Evolutionary conservation across 257 asterid species (phyloP), one percentile per base, ranked within the genome.

Genomic region (Jasminum sambac): DNA sequence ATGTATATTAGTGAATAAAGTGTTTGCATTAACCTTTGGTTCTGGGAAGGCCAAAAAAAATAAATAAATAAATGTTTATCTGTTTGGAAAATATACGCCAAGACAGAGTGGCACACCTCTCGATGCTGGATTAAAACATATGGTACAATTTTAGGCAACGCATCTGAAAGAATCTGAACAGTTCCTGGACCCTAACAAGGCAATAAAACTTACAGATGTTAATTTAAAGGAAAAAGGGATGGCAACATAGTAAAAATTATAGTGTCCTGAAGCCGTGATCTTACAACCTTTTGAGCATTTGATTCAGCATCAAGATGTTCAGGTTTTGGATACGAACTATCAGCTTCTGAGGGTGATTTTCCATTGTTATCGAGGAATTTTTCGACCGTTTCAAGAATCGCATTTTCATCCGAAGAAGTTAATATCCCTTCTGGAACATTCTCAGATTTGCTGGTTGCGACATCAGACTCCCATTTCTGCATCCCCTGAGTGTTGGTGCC

Each of bases 41-140:
- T 38, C 74, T 67, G 70, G 63, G 25, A 30, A n/a, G n/a, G n/a
- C n/a, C n/a, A n/a, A n/a, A n/a, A n/a, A n/a, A n/a, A n/a, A n/a
- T n/a, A n/a, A n/a, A n/a, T n/a, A n/a, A n/a, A n/a, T n/a, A n/a
- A n/a, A n/a, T n/a, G n/a, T n/a, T n/a, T n/a, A n/a, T n/a, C 72
- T 43, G 61, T 69, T 43, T 62, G 57, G 73, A 68, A 13, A 59
- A 68, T 55, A 67, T 19, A 67, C 23, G 44, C 50, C 34, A 75
- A 66, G 74, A 67, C 55, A 66, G 26, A 73, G 12, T 52, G 74
- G 48, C 89, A 66, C 71, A 95, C 99, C 98, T 95, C 99, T 67
- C 96, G 87, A 74, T 95, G 98, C 78, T 91, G 91, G 83, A 94
- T 94, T 77, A 94, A 77, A 70, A 94, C 98, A 77, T 89, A 91